Conservation (phyloP, 495 filamentous ascomycete species). For the Aspergillus saccharolyticus region DNA sequence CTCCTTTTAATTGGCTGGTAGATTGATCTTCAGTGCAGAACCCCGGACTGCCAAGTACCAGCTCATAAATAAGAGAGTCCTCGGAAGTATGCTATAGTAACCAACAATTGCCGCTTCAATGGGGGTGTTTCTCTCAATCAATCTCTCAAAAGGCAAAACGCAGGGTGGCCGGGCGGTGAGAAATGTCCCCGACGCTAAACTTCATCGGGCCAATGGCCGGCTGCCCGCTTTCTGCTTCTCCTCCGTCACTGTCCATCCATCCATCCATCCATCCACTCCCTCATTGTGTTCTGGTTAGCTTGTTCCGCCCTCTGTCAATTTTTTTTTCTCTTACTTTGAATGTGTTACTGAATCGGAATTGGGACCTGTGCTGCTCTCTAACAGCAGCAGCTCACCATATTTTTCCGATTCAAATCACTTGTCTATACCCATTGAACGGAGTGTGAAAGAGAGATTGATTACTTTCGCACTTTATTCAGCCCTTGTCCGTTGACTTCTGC, state of each 20-base stretch:
- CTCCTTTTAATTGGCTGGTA: too few relatives aligned
- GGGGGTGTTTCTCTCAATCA: too few relatives aligned
- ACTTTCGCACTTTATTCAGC: background rate
- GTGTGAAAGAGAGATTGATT: background rate
- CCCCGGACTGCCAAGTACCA: too few relatives aligned
- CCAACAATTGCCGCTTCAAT: too few relatives aligned
- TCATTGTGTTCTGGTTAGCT: background rate
- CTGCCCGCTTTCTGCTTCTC: constrained; percentile 28
- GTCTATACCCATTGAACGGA: background rate
- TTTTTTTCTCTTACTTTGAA: background rate
- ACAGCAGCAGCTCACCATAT: background rate
- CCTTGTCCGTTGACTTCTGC: constrained; percentile 2
- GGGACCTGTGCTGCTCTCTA: background rate
- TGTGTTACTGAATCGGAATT: background rate
- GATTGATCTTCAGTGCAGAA: too few relatives aligned
- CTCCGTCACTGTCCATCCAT: constrained; percentile 6
- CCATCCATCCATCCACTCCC: background rate
- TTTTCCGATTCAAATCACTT: background rate
- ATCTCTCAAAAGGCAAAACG: too few relatives aligned
- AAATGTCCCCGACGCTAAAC: constrained; percentile 23
- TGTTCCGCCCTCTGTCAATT: background rate
- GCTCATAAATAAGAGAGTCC: too few relatives aligned
- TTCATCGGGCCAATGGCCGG: constrained; percentile 17
- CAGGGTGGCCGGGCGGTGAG: constrained; percentile 19
- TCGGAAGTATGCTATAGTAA: too few relatives aligned